Base-by-base conservation (phyloP, 1,284 basidiomycete species). In the Austroboletus niveus region DNA sequence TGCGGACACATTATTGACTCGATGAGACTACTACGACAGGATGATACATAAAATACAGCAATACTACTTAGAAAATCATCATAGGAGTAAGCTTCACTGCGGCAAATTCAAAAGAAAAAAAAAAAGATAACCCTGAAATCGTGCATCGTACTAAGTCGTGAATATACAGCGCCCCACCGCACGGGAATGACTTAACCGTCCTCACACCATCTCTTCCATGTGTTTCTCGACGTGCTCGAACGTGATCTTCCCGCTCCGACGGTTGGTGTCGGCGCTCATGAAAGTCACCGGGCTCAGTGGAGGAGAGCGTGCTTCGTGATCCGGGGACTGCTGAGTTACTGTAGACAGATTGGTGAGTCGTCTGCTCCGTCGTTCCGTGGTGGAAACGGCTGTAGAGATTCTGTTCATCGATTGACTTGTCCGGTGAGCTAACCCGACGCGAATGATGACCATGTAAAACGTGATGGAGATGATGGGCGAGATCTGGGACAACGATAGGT, bases 371-470 rank as follows among this genome's bases (percentile, higher is more conserved):
- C 40, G 49, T 0, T 62, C 60, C n/a, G 4, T 15, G 2, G 14
- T 29, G n/a, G 40, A 4, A 30, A 30, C 27, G 8, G 27, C 30
- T 0, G 36, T 27, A n/a, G 44, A 35, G 20, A 43, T 20, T 9
- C 11, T 4, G 15, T 43, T 41, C 17, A 15, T 27, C 12, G 7
- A 3, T 8, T 42, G 52, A 30, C n/a, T 52, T 10, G 22, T 39
- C 14, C 45, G 48, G 20, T 51, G 47, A 14, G 57, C 43, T 24
- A 62, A 12, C 4, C 57, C 59, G 7, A 59, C 53, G 6, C 61
- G 59, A 9, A 61, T 61, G 4, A 61, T 61, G 24, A 61, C 51
- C 59, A 61, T 61, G 20, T 61, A 63, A 45, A 63, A 63, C 24
- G 59, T 59, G 49, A 60, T 63, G 7, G 59, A 63, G 27, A 60